Base-by-base conservation (phyloP, 2,329 filamentous ascomycete species). In the Beauveria sp. region DNA sequence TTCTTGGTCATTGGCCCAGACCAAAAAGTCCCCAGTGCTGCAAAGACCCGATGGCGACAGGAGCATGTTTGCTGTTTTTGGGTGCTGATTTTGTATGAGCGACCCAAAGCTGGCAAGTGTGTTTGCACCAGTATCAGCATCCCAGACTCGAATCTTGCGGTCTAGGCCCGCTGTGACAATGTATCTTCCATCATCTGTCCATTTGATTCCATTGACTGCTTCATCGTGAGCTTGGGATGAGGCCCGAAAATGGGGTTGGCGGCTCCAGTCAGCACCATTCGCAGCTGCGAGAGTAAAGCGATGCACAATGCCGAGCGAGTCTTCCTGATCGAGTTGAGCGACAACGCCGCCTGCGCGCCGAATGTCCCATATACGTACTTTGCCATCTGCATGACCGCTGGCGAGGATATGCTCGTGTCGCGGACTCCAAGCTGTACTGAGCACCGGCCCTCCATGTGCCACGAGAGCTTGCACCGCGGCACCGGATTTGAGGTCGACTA, bases 51-150 rank as follows among this genome's bases (percentile, higher is more conserved):
- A 78, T 0, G 92, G 91, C 0, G 86, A 79, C 9, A 86, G 72
- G 59, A 91, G 75, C 62, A 91, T 84, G 51, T 78, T 80, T 22
- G 84, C 77, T 62, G 81, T 86, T 22, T 82, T 83, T 5, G 87
- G 77, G 66, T 82, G 86, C 65, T 77, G 80, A 71, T 97, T 97
- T 67, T 87, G 88, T 46, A 97, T 81, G 30, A 86, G 81, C 1
- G 92, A 90, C 0, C 92, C 92, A 70, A 97, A 97, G 71, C 88
- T 92, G 0, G 89, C 90, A 6, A 97, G 83, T 0, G 90, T 96
- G 72, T 97, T 97, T 20, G 88, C 88, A 2, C 92, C 91, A 0
- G 85, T 90, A 0, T 80, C 80, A 2, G 89, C 84, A 70, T 96
- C 84, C 93, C 93, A 97, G 1, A 97, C 90, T 5, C 92, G 84